Evolutionary conservation across 1,284 basidiomycete species (phyloP), one percentile per base, ranked within the genome.

Genomic region (Volvariella volvacea): DNA sequence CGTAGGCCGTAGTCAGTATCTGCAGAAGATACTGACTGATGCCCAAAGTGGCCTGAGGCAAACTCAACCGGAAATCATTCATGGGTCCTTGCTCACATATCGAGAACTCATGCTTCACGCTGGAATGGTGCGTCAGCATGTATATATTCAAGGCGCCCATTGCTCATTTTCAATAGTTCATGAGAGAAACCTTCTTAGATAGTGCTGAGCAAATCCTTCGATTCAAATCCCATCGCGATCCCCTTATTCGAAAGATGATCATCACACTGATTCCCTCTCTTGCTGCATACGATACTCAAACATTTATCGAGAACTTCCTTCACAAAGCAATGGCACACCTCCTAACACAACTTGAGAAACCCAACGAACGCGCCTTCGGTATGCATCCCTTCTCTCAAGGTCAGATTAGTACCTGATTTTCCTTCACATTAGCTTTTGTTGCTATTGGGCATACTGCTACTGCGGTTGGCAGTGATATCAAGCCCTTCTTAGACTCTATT

Each of bases 391-490:
- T 25, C 33, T 25, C 47, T 46, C 39, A 25, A 7, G 42, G 4
- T 3, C 22, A 31, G 32, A 22, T 33, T 36, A 21, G 46, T 48
- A 17, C 45, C 54, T 22, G 55, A 25, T 28, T 28, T 34, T 37
- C 48, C 47, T 43, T 30, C n/a, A n/a, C 31, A 47, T 22, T 33
- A 88, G 92, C 94, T 0, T 98, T 97, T 61, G 86, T 96, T 55
- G 93, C 96, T 1, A 94, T 99, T 51, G 96, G 96, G 1, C 92
- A 97, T 55, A 90, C 97, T 31, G 91, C 95, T 1, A 82, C 83
- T 25, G 89, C 92, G 40, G 90, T 99, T 41, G 86, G 87, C 21
- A 89, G 90, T 51, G 91, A 93, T 51, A 98, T 99, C 89, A 92
- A 94, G 57, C 85, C 86, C 1, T 99, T 97, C 65, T 78, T 99